Base-by-base conservation (phyloP, 495 filamentous ascomycete species). In the Penicillium manginii region DNA sequence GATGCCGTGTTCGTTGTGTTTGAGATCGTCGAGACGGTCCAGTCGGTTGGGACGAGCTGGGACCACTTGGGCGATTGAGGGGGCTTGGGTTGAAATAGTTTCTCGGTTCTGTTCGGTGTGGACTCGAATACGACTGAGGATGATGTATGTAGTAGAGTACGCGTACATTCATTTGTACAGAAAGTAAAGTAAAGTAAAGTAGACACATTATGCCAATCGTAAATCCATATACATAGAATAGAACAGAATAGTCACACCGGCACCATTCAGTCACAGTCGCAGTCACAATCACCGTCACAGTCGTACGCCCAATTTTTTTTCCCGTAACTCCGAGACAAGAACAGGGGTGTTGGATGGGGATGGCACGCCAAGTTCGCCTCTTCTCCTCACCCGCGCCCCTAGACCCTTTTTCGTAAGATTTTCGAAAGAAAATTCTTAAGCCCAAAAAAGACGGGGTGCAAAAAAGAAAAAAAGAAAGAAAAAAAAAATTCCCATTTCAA, bases 261-360 rank as follows among this genome's bases (percentile, higher is more conserved):
- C 9, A 4, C 26, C 26, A 43, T n/a, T 43, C 17, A 43, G 40
- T 43, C 17, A 42, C 39, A 42, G 14, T 42, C 14, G 12, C 33
- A 37, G 2, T 2, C 35, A 37, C 40, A 43, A 0, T 29, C 26
- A 29, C 26, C 3, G 3, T 29, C 17, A 43, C 40, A 43, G 40
- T 19, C 15, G 40, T 17, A 43, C 40, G 40, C 40, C 40, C 17
- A 5, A 17, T 43, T 43, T 19, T n/a, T 43, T 43, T 43, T 43
- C 40, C 40, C 40, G 40, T 43, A 43, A 43, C 40, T 43, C 40
- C 40, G 40, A 43, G 40, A 43, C 40, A 19, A 37, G 17, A 43
- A 43, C 40, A 43, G 40, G 40, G 40, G 15, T 10, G 3, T 29
- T 29, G 26, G 26, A 8, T 29, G 6, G 6, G 26, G 26, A 29